Percentiles rank a stretch among this genome's conserved stretches.
Evolutionary conservation across 192 early-diverging fungal species (phyloP).

Genomic region (Lobosporangium transversale): DNA sequence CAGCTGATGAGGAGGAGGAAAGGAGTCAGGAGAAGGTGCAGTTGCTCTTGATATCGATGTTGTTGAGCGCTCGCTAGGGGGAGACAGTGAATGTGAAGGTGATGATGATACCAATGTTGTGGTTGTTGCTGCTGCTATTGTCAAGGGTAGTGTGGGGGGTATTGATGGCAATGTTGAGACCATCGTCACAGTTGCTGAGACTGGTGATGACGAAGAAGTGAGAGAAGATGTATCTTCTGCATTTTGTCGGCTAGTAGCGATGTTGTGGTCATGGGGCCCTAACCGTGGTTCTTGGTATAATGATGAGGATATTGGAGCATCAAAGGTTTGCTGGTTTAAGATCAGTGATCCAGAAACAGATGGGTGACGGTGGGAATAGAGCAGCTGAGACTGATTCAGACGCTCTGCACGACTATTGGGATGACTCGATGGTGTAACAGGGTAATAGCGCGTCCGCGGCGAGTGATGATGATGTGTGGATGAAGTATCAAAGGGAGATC

Average conservation of each 20-base stretch:
- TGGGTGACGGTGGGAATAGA: neutral
- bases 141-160: neutral
- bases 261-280: neutral
- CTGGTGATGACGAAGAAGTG: neutral
- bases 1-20: no score
- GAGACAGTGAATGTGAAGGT: neutral
- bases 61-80: neutral
- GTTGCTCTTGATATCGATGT: neutral
- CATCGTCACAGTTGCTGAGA: conserved; percentile 4
- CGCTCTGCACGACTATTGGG: neutral
- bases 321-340: neutral
- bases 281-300: no score
- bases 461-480: conserved; percentile 11
- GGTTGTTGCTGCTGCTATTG: neutral
- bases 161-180: no score
- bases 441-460: conserved; percentile 30
- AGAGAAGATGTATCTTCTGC: neutral
- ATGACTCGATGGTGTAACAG: conserved; percentile 13
- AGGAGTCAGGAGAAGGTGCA: neutral
- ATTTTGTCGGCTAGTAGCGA: neutral
- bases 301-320: neutral
- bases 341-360: neutral
- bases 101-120: conserved; percentile 2
- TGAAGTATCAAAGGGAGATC: conserved; percentile 19
- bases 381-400: no score